Percentiles rank a stretch among this genome's conserved stretches.
phyloP scores from a whole-genome alignment of 305 asterid genomes.

The Fraxinus floribunda region DNA sequence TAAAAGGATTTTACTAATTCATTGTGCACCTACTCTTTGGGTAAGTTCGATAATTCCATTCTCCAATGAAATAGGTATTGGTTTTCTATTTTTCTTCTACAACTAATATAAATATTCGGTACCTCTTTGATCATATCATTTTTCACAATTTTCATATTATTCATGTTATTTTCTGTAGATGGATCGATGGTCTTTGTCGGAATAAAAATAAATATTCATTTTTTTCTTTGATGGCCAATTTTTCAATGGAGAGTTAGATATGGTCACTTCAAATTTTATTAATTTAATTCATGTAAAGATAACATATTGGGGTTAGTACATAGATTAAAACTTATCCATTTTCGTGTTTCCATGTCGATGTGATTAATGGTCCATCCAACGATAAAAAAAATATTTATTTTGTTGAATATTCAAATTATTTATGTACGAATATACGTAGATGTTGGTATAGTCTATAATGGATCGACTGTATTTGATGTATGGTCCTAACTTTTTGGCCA shows the following conservation, averaged over 20 bases:
- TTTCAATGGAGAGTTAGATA: constrained; percentile 20
- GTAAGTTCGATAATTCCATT: too few relatives aligned
- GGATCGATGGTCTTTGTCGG: too few relatives aligned
- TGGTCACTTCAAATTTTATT: constrained; percentile 13
- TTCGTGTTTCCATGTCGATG: constrained; percentile 17
- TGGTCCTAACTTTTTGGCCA: too few relatives aligned
- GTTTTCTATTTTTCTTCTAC: too few relatives aligned
- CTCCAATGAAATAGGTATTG: too few relatives aligned
- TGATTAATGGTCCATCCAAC: constrained; percentile 14
- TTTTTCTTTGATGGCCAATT: neutral
- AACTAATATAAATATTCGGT: too few relatives aligned
- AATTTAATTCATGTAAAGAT: constrained; percentile 24
- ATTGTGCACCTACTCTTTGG: too few relatives aligned
- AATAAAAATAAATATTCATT: too few relatives aligned
- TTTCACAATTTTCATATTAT: too few relatives aligned
- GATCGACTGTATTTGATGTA: neutral
- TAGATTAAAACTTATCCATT: neutral
- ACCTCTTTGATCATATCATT: too few relatives aligned
- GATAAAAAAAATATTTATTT: neutral
- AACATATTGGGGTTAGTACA: constrained; percentile 12
- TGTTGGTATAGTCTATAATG: neutral
- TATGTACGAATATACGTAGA: neutral
- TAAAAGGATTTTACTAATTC: too few relatives aligned
- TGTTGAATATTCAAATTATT: constrained; percentile 29
- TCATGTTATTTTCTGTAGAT: too few relatives aligned